Conservation (phyloP, 306 rosid species). For the Lathyrus oleraceus region DNA sequence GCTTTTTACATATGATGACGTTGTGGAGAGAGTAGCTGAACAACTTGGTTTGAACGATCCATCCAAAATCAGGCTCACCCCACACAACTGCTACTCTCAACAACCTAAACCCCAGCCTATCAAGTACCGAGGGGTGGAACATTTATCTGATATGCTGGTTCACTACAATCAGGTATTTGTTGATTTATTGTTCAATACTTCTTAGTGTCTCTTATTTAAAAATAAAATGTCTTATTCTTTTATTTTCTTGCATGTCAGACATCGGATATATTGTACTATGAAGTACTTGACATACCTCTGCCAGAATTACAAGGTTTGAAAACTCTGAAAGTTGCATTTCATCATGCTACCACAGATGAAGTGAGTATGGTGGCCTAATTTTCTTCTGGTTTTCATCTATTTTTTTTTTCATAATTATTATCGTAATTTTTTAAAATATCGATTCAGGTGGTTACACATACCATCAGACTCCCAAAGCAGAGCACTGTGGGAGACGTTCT, state of each 20-base stretch:
- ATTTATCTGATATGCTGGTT: slow-evolving; percentile 83
- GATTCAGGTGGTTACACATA: slow-evolving; percentile 76
- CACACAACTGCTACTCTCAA: slow-evolving; percentile 92
- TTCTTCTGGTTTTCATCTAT: slow-evolving; percentile 19
- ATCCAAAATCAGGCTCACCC: slow-evolving; percentile 78
- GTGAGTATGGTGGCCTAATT: slow-evolving; percentile 51
- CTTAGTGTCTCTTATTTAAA: slow-evolving; percentile 24
- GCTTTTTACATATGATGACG: slow-evolving; percentile 84
- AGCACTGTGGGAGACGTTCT: slow-evolving; percentile 90
- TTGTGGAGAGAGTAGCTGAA: slow-evolving; percentile 79
- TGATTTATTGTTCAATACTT: slow-evolving; percentile 27
- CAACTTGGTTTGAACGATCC: slow-evolving; percentile 85
- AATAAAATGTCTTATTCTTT: slow-evolving; percentile 11
- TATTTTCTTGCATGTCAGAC: slow-evolving; percentile 52
- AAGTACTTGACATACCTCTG: slow-evolving; percentile 89
- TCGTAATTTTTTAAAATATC: neutral
- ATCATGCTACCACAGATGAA: slow-evolving; percentile 84
- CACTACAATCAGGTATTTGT: slow-evolving; percentile 85
- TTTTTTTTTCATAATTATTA: neutral
- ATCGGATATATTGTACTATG: slow-evolving; percentile 81
- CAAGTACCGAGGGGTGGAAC: slow-evolving; percentile 80
- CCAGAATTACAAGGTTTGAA: slow-evolving; percentile 92
- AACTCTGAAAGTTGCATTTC: slow-evolving; percentile 87
- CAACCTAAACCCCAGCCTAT: slow-evolving; percentile 94
- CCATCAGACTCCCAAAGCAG: slow-evolving; percentile 84